Evolutionary conservation across 2,329 filamentous ascomycete genomes (phyloP).

Genomic region (Claviceps digitariae): DNA sequence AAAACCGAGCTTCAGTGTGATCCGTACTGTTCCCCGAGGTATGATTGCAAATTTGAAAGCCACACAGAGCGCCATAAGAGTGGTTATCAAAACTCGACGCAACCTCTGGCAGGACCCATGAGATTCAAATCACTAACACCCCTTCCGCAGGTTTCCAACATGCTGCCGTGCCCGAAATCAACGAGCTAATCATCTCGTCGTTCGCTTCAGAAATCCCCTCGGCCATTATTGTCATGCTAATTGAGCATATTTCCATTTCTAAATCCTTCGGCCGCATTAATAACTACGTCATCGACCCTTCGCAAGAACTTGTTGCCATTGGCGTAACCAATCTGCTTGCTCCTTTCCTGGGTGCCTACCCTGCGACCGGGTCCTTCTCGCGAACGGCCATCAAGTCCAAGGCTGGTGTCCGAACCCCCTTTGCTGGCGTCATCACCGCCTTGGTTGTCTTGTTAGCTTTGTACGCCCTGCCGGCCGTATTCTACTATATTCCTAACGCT

Average conservation of each 20-base stretch:
- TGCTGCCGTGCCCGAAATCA: constrained; percentile 51
- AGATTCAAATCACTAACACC: neutral
- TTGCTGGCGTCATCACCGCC: constrained; percentile 76
- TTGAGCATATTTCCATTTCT: constrained; percentile 72
- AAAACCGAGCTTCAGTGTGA: constrained; percentile 48
- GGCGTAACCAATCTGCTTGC: constrained; percentile 62
- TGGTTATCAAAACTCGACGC: no score
- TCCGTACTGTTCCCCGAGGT: constrained; percentile 58
- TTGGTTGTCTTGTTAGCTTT: constrained; percentile 70
- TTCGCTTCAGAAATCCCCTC: constrained; percentile 57
- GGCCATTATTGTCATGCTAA: constrained; percentile 63
- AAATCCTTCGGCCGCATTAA: constrained; percentile 73
- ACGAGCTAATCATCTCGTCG: constrained; percentile 43
- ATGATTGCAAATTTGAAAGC: constrained; percentile 6
- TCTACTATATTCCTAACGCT: constrained; percentile 77
- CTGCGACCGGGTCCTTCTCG: constrained; percentile 81
- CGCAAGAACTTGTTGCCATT: constrained; percentile 67
- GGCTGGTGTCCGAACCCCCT: constrained; percentile 74
- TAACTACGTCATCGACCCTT: constrained; percentile 70
- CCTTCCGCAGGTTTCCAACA: constrained; percentile 49
- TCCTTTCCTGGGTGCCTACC: constrained; percentile 70
- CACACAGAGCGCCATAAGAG: no score
- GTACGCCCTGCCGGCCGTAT: constrained; percentile 69
- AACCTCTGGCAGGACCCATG: no score
- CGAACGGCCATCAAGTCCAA: constrained; percentile 92